These are phyloP conservation scores for Hanseniaspora lachancei DNA, from an alignment of 805 yeast species.

Conservation along the genomic window DNA sequence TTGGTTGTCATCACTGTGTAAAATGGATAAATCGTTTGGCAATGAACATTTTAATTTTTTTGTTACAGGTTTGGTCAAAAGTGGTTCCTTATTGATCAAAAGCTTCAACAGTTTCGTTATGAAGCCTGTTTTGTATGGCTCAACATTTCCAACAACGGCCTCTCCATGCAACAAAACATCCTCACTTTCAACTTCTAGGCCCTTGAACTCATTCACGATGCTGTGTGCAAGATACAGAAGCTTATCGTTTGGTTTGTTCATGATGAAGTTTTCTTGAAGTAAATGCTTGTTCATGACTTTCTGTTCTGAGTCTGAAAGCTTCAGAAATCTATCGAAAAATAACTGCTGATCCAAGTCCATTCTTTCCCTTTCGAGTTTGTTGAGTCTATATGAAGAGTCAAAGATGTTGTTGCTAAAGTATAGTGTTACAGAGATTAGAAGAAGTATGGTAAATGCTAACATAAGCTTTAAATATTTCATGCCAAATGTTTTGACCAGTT, in stretches of 20 bases:
- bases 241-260: conserved; percentile 5
- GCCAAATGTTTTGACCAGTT: not conserved
- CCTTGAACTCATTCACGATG: conserved; percentile 3
- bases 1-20: not conserved
- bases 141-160: not conserved
- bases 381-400: not conserved
- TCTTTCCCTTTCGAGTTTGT: not conserved
- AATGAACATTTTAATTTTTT: not conserved
- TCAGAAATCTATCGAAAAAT: not conserved
- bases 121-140: not conserved
- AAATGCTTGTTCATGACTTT: not conserved
- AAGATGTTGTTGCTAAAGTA: not conserved
- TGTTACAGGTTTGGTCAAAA: not conserved
- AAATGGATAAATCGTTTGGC: not conserved
- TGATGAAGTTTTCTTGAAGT: not conserved
- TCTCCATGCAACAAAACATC: not conserved
- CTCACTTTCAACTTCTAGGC: not conserved
- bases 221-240: not conserved
- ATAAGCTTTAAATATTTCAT: not conserved
- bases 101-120: conserved; percentile 1
- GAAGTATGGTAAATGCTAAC: not conserved
- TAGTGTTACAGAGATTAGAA: not conserved
- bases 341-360: not conserved
- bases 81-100: not conserved
- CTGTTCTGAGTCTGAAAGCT: not conserved